These are phyloP conservation scores for Fusarium mangiferae DNA, from an alignment of 2,329 filamentous ascomycete genomes.

Conservation along the genomic window DNA sequence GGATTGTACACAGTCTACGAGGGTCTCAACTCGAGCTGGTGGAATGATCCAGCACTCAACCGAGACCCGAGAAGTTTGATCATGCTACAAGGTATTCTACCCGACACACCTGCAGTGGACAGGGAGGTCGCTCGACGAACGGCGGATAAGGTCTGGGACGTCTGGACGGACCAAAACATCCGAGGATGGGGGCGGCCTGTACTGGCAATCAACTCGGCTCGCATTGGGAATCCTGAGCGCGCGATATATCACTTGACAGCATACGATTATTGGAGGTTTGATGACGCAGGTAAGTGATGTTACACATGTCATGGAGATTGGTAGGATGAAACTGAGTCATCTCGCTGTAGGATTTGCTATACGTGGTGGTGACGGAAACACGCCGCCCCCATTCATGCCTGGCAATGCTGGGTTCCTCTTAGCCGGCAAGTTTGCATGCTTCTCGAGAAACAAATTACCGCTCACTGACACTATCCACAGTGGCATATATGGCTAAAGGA, in stretches of 20 bases:
- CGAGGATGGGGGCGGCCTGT: slow-evolving; percentile 60
- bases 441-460: accelerated
- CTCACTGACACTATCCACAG: slow-evolving; percentile 19
- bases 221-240: slow-evolving; percentile 54
- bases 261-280: slow-evolving; percentile 55
- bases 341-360: slow-evolving; percentile 41
- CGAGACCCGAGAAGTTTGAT: slow-evolving; percentile 58
- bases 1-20: slow-evolving; percentile 66
- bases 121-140: slow-evolving; percentile 49
- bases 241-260: slow-evolving; percentile 55
- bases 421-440: slow-evolving; percentile 28
- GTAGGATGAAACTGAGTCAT: background rate
- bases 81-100: slow-evolving; percentile 58
- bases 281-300: slow-evolving; percentile 49
- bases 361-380: slow-evolving; percentile 45
- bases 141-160: slow-evolving; percentile 51
- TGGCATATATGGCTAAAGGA: slow-evolving; percentile 50
- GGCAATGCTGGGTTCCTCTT: slow-evolving; percentile 52
- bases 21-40: slow-evolving; percentile 58
- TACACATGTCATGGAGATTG: accelerated
- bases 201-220: slow-evolving; percentile 57
- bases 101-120: slow-evolving; percentile 52
- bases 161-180: slow-evolving; percentile 55
- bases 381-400: slow-evolving; percentile 50
- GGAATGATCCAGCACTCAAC: slow-evolving; percentile 50